A percentile compares a stretch with the other conserved stretches of the same genome.
Conservation (phyloP, 768 basidiomycete genomes). For the Russula olivacea region DNA sequence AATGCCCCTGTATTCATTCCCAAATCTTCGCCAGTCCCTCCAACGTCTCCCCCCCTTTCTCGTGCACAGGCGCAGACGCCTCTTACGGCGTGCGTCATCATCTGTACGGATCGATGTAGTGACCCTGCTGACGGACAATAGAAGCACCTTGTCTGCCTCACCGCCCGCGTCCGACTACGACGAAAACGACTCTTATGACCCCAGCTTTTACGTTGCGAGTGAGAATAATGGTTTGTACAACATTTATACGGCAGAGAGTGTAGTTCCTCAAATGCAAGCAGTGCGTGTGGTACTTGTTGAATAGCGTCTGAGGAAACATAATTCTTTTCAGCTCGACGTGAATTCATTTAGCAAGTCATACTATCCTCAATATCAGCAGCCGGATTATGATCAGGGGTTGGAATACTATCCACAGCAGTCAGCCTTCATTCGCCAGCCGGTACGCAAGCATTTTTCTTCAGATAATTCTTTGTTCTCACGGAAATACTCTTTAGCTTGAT, state of each 20-base stretch:
- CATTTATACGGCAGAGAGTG: slow-evolving; percentile 27
- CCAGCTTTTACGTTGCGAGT: slow-evolving; percentile 27
- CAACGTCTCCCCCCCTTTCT: slow-evolving; percentile 25
- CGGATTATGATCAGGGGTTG: slow-evolving; percentile 32
- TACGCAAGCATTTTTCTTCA: slow-evolving; percentile 32
- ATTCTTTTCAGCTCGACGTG: slow-evolving; percentile 24
- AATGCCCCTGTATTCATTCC: slow-evolving; percentile 86
- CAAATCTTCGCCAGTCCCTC: slow-evolving; percentile 40
- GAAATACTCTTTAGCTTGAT: slow-evolving; percentile 53
- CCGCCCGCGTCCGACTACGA: slow-evolving; percentile 27
- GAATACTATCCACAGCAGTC: slow-evolving; percentile 41
- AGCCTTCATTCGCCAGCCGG: slow-evolving; percentile 63
- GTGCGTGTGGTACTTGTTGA: slow-evolving; percentile 25
- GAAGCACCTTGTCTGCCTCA: slow-evolving; percentile 23
- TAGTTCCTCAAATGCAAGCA: slow-evolving; percentile 34
- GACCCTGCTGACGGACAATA: slow-evolving; percentile 4
- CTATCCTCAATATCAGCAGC: slow-evolving; percentile 31
- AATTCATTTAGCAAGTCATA: slow-evolving; percentile 27
- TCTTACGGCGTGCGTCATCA: slow-evolving; percentile 22
- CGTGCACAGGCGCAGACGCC: slow-evolving; percentile 25
- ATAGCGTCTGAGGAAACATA: slow-evolving; percentile 24
- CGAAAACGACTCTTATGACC: slow-evolving; percentile 32
- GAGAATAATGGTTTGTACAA: slow-evolving; percentile 25
- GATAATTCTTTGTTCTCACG: background rate
- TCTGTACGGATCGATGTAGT: background rate